phyloP scores from a whole-genome alignment of 371 early-diverging fungal species.

The Actinomortierella wolfii region DNA sequence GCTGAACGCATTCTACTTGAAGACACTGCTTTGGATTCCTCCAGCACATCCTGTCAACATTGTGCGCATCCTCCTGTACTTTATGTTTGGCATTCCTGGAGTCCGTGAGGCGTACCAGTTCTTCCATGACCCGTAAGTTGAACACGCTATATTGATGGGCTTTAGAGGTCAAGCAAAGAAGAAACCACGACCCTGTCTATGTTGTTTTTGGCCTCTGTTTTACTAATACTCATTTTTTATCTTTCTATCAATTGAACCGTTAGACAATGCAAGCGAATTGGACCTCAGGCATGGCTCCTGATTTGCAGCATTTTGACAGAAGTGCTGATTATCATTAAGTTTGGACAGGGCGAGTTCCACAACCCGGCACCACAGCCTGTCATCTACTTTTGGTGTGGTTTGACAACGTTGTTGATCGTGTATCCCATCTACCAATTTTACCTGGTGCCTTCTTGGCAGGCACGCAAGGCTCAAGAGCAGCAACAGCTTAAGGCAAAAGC shows the following conservation, averaged over 20 bases:
- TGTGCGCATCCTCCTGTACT: conserved; percentile 75
- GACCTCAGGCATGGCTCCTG: conserved; percentile 85
- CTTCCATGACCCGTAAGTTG: conserved; percentile 66
- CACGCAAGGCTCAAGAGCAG: neutral
- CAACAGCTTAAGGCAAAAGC: neutral
- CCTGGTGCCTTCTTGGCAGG: neutral
- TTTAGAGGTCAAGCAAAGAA: no score
- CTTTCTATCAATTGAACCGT: no score
- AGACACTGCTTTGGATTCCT: conserved; percentile 89
- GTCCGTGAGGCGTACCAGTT: conserved; percentile 88
- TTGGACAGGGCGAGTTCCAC: conserved; percentile 79
- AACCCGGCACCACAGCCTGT: conserved; percentile 75
- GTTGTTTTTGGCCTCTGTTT: no score
- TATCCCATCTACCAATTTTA: conserved; percentile 77
- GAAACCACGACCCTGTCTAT: no score
- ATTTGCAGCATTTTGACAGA: conserved; percentile 85
- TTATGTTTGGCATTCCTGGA: conserved; percentile 82
- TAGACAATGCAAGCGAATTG: conserved; percentile 66
- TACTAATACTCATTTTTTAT: no score
- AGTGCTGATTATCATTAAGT: conserved; percentile 84
- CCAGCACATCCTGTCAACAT: conserved; percentile 83
- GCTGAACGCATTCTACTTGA: conserved; percentile 91
- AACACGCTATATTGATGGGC: no score
- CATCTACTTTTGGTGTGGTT: conserved; percentile 72
- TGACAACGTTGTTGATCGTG: conserved; percentile 53